These are phyloP conservation scores for Penstemon davidsonii DNA, from an alignment of 257 asterid species.

Conservation along the genomic window DNA sequence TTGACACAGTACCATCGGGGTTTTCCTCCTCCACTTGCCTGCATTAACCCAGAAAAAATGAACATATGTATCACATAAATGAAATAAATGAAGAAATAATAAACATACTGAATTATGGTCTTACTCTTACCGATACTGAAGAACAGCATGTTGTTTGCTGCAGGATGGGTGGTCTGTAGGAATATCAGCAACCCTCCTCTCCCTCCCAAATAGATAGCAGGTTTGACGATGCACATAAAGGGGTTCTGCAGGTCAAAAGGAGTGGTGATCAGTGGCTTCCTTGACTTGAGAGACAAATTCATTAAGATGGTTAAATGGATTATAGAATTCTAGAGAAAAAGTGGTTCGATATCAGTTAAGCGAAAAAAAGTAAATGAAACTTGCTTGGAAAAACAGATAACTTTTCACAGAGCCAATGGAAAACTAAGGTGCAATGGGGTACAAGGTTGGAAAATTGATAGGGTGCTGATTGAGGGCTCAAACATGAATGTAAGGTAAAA, in stretches of 20 bases:
- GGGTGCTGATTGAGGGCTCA: not conserved
- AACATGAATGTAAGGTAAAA: not conserved
- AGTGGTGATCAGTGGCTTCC: conserved; percentile 11
- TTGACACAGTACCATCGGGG: conserved; percentile 68
- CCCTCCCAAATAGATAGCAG: conserved; percentile 98
- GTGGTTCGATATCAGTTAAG: not conserved
- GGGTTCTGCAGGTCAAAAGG: conserved; percentile 62
- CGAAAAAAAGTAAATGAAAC: not conserved
- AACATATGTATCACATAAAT: not conserved
- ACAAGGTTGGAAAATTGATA: too few species aligned
- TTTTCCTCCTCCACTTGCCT: conserved; percentile 94
- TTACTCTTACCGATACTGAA: conserved; percentile 74
- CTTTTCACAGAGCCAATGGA: not conserved
- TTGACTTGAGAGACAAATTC: conserved; percentile 13
- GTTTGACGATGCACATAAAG: conserved; percentile 90
- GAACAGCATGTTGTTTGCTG: conserved; percentile 99
- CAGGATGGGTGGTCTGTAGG: conserved; percentile 99
- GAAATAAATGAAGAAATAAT: conserved; percentile 8
- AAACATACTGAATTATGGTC: conserved; percentile 21
- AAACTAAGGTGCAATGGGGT: not conserved
- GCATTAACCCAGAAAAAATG: conserved; percentile 22
- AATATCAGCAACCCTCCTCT: conserved; percentile 90
- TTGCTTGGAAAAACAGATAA: conserved; percentile 3
- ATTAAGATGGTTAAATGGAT: not conserved
- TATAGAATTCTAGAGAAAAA: conserved; percentile 8